Percentiles rank a stretch among this genome's conserved stretches.
Conservation (phyloP, 768 basidiomycete genomes). For the Albatrellus ellisii region DNA sequence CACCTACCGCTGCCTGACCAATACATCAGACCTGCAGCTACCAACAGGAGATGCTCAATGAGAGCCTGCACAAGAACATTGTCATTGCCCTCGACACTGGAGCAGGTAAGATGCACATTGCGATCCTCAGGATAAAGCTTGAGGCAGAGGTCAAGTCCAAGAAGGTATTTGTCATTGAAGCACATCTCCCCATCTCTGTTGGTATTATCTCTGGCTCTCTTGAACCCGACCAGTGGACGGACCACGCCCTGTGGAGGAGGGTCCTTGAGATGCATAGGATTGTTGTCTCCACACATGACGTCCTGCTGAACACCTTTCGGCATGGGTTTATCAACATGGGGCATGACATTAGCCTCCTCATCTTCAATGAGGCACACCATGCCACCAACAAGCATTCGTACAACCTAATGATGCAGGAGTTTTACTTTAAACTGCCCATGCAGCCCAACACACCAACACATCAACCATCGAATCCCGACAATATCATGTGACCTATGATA, state of each 20-base stretch:
- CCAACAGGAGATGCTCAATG: conserved; percentile 71
- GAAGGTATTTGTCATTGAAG: conserved; percentile 53
- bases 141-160: conserved; percentile 45
- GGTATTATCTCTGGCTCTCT: conserved; percentile 57
- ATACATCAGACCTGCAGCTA: conserved; percentile 35
- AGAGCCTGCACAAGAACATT: conserved; percentile 51
- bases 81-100: conserved; percentile 73
- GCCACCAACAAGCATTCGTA: conserved; percentile 62
- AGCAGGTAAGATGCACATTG: conserved; percentile 70
- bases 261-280: conserved; percentile 44
- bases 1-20: no score
- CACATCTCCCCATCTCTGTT: conserved; percentile 44
- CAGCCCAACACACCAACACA: conserved; percentile 14
- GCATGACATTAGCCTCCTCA: conserved; percentile 45
- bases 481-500: conserved; percentile 39
- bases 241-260: conserved; percentile 41
- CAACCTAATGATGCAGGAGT: conserved; percentile 63
- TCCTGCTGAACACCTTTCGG: conserved; percentile 63
- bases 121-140: conserved; percentile 56
- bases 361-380: conserved; percentile 81
- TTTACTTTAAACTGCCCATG: conserved; percentile 43
- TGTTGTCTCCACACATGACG: conserved; percentile 66
- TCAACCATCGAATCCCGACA: not conserved
- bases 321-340: conserved; percentile 58
- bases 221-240: conserved; percentile 69